Conservation (phyloP, 306 rosid species). For the apple (Malus domestica) region ASM211411v1 NC_041805.1:5781001-5781500, state of each 20-base stretch:
- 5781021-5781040: slow-evolving; percentile 94
- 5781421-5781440: slow-evolving; percentile 57
- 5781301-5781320: neutral
- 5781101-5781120: slow-evolving; percentile 92
- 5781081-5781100: slow-evolving; percentile 90
- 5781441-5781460: slow-evolving; percentile 51
- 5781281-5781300: slow-evolving; percentile 5
- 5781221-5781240: slow-evolving; percentile 96
- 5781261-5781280: slow-evolving; percentile 93
- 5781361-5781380: slow-evolving; percentile 71
- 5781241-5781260: slow-evolving; percentile 83
- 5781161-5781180: slow-evolving; percentile 71
- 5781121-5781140: slow-evolving; percentile 86
- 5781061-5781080: slow-evolving; percentile 97
- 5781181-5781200: slow-evolving; percentile 61
- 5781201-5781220: slow-evolving; percentile 82
- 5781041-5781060: slow-evolving; percentile 84
- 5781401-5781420: slow-evolving; percentile 86
- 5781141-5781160: slow-evolving; percentile 89
- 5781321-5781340: neutral
- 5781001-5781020: slow-evolving; percentile 81
- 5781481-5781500: slow-evolving; percentile 80
- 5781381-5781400: slow-evolving; percentile 95
- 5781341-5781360: slow-evolving; percentile 9
- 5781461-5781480: slow-evolving; percentile 72